Conservation (phyloP, 176 grass and related monocot genomes). For the Dendrocalamus sinicus region DNA sequence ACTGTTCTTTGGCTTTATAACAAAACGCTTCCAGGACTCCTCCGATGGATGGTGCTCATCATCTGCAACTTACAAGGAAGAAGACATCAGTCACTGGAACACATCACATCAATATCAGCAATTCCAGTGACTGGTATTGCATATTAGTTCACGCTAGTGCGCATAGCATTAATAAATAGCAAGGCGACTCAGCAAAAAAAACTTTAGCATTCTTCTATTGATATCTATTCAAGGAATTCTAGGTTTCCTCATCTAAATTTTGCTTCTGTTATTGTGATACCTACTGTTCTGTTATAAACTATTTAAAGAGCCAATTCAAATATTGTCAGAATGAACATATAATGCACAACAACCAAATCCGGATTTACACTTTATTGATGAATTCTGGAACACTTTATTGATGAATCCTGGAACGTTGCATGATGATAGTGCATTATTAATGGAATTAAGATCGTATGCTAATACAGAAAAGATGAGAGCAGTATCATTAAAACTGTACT, state of each 20-base stretch:
- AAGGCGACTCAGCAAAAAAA: neutral
- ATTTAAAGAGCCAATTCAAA: neutral
- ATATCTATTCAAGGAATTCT: neutral
- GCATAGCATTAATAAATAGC: neutral
- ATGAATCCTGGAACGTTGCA: neutral
- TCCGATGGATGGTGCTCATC: constrained; percentile 44
- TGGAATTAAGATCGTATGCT: neutral
- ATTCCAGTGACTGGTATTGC: neutral
- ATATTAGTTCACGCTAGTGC: neutral
- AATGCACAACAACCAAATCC: neutral
- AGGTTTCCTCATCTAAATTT: neutral
- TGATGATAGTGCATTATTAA: neutral
- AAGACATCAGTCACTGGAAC: constrained; percentile 15
- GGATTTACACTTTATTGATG: neutral
- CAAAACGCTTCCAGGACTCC: constrained; percentile 39
- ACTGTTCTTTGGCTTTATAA: constrained; percentile 49
- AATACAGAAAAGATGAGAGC: constrained; percentile 6
- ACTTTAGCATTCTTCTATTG: neutral
- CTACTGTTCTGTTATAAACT: neutral
- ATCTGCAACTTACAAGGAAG: constrained; percentile 56
- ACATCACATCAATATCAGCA: constrained; percentile 1
- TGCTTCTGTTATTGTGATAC: neutral
- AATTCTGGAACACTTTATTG: neutral
- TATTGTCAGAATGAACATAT: neutral
- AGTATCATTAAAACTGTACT: constrained; percentile 25